Evolutionary conservation across 2,329 filamentous ascomycete genomes (phyloP), one percentile per base, ranked within the genome.

Genomic region (Epichloe hybrida): DNA sequence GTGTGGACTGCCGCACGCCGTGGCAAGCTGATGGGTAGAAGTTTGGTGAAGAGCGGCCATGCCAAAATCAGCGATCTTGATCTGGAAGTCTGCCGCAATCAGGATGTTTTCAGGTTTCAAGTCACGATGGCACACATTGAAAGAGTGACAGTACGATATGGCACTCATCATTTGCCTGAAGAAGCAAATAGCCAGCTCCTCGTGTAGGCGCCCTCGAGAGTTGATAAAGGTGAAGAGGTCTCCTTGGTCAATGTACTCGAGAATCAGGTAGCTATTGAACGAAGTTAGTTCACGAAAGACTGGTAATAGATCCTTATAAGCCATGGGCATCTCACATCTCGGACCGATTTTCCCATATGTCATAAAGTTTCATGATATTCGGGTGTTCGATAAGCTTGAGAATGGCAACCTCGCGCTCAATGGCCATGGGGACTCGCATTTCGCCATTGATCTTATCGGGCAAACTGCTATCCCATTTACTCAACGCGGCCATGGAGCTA

Each of bases 71-170:
- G 91, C 91, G 59, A 98, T 83, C 69, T 97, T 98, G 65, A 97
- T 82, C 52, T 86, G 81, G 49, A 84, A 77, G 45, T 83, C 72
- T 3, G 73, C 72, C 52, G 89, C 89, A 48, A 98, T 75, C 17
- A 98, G 74, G 44, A 98, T 96, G 60, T 98, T 98, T 68, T 98
- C 93, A 0, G 90, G 93, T 68, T 98, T 98, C 49, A 98, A 74
- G 59, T 98, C 93, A 23, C 93, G 86, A 64, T 98, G 93, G 64
- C 90, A 95, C 55, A 98, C 95, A 58, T 91, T 89, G 69, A 95
- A 88, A 3, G 86, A 82, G 67, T 98, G 93, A 58, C 90, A 95
- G 68, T 96, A 96, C 3, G 89, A 82, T 48, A 98, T 76, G 1
- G 88, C 93, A 50, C 87, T 88, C 62, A 98, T 85, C 57, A 98